Base-by-base conservation (phyloP, 257 asterid genomes). In the Capsicum pubescens region DNA sequence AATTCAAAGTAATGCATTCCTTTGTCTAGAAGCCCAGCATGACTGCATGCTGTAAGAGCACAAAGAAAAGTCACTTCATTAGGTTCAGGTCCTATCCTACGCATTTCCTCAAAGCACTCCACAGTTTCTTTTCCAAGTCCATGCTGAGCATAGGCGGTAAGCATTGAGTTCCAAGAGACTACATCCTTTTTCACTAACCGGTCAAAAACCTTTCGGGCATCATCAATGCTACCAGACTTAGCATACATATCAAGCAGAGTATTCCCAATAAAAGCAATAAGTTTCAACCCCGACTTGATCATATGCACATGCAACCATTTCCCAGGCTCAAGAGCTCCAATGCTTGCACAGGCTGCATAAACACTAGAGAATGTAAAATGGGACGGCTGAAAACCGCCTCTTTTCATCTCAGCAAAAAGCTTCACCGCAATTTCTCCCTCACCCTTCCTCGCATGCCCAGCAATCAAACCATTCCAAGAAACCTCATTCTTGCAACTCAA, bases 161-260 rank as follows among this genome's bases (percentile, higher is more conserved):
- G 97, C 95, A 95, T 90, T 0, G 99, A 94, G 88, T 94, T 94
- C 97, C 97, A 95, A 0, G 98, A 93, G 81, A 95, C 93, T 15
- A 95, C 87, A 16, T 95, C 97, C 79, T 87, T 88, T 82, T 87
- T 88, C 84, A 86, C 87, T 85, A 95, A 82, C 66, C 90, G 87
- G 84, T 88, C 48, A 82, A 95, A 95, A 69, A 94, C 95, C 85
- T 88, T 93, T 84, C 87, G 89, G 16, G 98, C 94, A 87, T 93
- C 98, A 64, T 90, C 90, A 15, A 93, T 87, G 88, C 91, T 92
- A 83, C 98, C 97, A 2, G 94, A 93, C 84, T 92, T 95, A 2
- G 94, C 98, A 82, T 95, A 94, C 98, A 94, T 94, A 86, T 89
- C 94, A 81, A 95, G 93, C 83, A 95, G 95, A 19, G 97, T 92